These are phyloP conservation scores for Pseudogymnoascus sp. DNA, from an alignment of 2,329 filamentous ascomycete genomes.

Conservation along the genomic window DNA sequence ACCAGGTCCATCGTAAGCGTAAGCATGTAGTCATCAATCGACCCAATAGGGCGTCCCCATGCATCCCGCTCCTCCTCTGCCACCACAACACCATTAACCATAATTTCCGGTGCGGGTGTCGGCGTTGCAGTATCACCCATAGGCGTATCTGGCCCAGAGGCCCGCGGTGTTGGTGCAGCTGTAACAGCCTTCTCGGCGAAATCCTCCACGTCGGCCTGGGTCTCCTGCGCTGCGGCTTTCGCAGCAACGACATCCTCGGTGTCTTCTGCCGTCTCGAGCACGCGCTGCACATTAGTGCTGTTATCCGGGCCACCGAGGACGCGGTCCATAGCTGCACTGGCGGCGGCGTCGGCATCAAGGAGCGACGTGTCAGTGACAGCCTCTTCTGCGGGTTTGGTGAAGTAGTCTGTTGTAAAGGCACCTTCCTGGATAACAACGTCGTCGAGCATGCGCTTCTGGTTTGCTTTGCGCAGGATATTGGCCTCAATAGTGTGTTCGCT, in stretches of 20 bases:
- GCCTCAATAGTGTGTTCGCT: constrained; percentile 95
- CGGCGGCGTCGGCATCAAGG: constrained; percentile 60
- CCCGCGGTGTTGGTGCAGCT: constrained; percentile 21
- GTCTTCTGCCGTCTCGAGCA: constrained; percentile 85
- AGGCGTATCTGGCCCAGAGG: constrained; percentile 23
- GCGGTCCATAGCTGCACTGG: constrained; percentile 75
- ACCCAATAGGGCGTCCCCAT: constrained; percentile 48
- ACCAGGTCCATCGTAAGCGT: constrained; percentile 56
- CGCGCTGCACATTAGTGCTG: constrained; percentile 58
- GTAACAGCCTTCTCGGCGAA: constrained; percentile 58
- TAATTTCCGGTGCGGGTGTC: constrained; percentile 16
- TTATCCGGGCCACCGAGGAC: constrained; percentile 57
- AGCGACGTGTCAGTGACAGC: constrained; percentile 53
- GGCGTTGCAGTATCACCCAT: constrained; percentile 34
- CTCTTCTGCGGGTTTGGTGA: constrained; percentile 65
- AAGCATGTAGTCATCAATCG: constrained; percentile 71
- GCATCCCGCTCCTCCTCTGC: constrained; percentile 46
- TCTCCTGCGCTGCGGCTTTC: constrained; percentile 78
- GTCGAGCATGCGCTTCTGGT: constrained; percentile 95
- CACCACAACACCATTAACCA: neutral
- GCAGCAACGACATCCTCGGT: constrained; percentile 85
- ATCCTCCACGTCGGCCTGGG: constrained; percentile 76
- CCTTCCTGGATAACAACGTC: constrained; percentile 98
- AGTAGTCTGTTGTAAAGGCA: constrained; percentile 94
- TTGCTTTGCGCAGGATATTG: constrained; percentile 92